phyloP scores from a whole-genome alignment of 225 moss, liverwort and hornwort species.

The Pseudisothecium myosuroides region DNA sequence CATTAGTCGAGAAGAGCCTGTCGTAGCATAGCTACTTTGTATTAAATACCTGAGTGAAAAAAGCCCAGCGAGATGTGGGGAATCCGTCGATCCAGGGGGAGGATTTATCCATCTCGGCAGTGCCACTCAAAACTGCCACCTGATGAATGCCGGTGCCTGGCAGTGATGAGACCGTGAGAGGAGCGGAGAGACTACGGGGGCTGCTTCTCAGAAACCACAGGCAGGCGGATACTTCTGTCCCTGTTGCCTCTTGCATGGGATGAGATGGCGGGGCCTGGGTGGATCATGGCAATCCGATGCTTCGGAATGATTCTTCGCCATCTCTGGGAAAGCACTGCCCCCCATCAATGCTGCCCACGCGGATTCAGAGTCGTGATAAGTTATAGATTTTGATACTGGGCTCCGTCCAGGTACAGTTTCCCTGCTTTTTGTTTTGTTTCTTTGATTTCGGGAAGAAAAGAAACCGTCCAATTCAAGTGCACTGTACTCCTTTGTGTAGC shows the following conservation, averaged over 20 bases:
- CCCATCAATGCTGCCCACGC: background rate
- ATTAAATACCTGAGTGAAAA: background rate
- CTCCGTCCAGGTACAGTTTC: background rate
- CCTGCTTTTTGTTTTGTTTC: background rate
- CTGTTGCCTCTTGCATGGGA: background rate
- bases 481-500: too few relatives aligned
- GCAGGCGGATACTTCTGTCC: background rate
- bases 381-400: background rate
- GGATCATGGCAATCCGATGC: background rate
- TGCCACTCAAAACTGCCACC: background rate
- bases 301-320: background rate
- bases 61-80: background rate
- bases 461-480: background rate
- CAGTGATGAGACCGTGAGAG: too few relatives aligned
- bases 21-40: background rate
- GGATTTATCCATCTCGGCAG: background rate
- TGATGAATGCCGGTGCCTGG: background rate
- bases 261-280: background rate
- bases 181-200: background rate
- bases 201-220: background rate
- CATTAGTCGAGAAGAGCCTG: background rate
- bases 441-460: background rate
- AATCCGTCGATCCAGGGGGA: background rate
- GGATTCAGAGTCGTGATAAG: background rate
- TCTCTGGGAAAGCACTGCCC: background rate